Evolutionary conservation across 768 basidiomycete genomes (phyloP).

Genomic region (Lactifluus piperatus): DNA sequence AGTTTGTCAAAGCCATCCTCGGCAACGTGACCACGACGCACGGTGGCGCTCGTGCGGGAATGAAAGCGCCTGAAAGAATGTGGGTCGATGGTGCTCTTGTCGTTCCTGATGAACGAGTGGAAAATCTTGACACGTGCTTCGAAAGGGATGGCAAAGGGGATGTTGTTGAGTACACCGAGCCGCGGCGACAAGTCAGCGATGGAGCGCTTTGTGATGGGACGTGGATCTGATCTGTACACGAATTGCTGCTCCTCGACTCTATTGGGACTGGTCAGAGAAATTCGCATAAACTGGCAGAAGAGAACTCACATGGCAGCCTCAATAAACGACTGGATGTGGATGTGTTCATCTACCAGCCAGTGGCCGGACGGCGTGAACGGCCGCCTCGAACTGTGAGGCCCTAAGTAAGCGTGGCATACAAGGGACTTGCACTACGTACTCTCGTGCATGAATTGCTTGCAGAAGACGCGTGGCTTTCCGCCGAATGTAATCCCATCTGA

Average conservation of each 20-base stretch:
- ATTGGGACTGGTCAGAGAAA: not conserved
- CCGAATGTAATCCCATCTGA: conserved; percentile 61
- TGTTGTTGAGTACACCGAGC: conserved; percentile 86
- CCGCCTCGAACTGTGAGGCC: conserved; percentile 56
- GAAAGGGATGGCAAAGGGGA: conserved; percentile 94
- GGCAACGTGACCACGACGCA: conserved; percentile 70
- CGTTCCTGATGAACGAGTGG: conserved; percentile 69
- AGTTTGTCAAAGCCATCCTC: conserved; percentile 89
- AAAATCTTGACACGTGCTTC: conserved; percentile 86
- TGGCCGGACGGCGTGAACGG: conserved; percentile 77
- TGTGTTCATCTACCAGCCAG: conserved; percentile 63
- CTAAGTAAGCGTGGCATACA: not conserved
- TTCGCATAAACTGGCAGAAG: not conserved
- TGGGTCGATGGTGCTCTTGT: conserved; percentile 29
- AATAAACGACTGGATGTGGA: conserved; percentile 65
- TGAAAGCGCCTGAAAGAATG: conserved; percentile 13
- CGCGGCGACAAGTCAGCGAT: conserved; percentile 72
- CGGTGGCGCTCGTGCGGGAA: conserved; percentile 29
- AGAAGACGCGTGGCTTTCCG: conserved; percentile 72
- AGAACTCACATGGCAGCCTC: conserved; percentile 72
- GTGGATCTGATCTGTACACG: conserved; percentile 23
- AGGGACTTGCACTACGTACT: conserved; percentile 43
- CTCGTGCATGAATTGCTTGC: conserved; percentile 76
- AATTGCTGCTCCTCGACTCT: conserved; percentile 62
- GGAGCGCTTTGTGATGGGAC: conserved; percentile 53